phyloP scores from a whole-genome alignment of 2,329 filamentous ascomycete species.

The Lachnellula subtilissima region DNA sequence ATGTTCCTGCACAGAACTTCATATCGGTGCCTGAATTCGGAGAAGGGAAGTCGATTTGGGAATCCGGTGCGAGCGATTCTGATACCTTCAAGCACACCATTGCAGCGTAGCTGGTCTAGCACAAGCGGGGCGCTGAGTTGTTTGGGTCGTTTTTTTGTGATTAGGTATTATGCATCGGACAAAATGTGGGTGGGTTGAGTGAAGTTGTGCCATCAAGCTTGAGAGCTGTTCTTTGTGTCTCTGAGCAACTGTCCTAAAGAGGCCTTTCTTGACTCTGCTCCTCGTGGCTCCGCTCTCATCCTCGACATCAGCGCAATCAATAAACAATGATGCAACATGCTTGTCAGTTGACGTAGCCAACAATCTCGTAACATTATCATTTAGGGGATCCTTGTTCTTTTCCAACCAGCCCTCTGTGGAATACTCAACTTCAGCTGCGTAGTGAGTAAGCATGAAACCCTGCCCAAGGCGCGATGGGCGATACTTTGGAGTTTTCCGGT shows the following conservation, averaged over 20 bases:
- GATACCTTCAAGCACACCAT: constrained; percentile 98
- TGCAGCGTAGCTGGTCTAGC: constrained; percentile 93
- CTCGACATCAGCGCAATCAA: constrained; percentile 78
- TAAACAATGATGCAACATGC: constrained; percentile 80
- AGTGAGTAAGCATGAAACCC: constrained; percentile 94
- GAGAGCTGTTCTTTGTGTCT: constrained; percentile 97
- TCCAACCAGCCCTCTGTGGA: constrained; percentile 92
- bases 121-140: constrained; percentile 89
- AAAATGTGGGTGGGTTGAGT: constrained; percentile 96
- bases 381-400: constrained; percentile 98
- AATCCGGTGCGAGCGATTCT: constrained; percentile 95
- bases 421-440: constrained; percentile 96
- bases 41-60: constrained; percentile 85
- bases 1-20: constrained; percentile 87
- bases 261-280: constrained; percentile 89
- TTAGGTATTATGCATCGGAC: constrained; percentile 97
- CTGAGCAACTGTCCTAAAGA: constrained; percentile 95
- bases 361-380: constrained; percentile 91
- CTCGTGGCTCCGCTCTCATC: constrained; percentile 64
- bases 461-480: constrained; percentile 80
- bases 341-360: constrained; percentile 76
- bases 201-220: constrained; percentile 88
- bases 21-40: constrained; percentile 92
- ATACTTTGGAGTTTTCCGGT: constrained; percentile 93
- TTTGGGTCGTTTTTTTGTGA: constrained; percentile 96